phyloP scores from a whole-genome alignment of 345 rosid genomes.

The Gossypium rotundifolium region DNA sequence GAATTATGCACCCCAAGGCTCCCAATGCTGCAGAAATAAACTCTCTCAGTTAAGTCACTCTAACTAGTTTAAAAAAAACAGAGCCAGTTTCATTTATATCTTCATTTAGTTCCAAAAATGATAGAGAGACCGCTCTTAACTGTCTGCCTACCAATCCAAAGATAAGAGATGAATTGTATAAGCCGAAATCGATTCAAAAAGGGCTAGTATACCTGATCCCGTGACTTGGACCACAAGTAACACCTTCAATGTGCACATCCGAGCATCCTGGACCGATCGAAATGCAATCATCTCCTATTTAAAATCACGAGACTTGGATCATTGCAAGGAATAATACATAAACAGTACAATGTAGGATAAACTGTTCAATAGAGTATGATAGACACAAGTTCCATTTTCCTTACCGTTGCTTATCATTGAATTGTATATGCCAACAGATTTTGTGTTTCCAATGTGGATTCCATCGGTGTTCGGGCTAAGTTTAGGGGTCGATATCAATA shows the following conservation, averaged over 20 bases:
- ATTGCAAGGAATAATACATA: neutral
- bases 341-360: neutral
- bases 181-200: neutral
- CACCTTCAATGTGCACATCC: constrained; percentile 58
- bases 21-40: constrained; percentile 58
- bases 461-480: constrained; percentile 96
- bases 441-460: constrained; percentile 77
- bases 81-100: neutral
- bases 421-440: constrained; percentile 69
- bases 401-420: constrained; percentile 82
- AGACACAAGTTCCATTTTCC: neutral
- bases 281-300: constrained; percentile 77
- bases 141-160: neutral
- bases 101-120: neutral
- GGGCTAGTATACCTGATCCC: constrained; percentile 61
- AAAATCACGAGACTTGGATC: neutral
- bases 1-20: constrained; percentile 93
- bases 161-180: no score
- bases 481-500: constrained; percentile 77
- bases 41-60: neutral
- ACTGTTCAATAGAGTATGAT: neutral
- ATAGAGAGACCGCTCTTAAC: neutral
- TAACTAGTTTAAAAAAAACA: neutral
- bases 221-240: constrained; percentile 88
- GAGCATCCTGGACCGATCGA: constrained; percentile 82